Conservation (phyloP, 23 red algal species). For the Gracilaria gracilis region DNA sequence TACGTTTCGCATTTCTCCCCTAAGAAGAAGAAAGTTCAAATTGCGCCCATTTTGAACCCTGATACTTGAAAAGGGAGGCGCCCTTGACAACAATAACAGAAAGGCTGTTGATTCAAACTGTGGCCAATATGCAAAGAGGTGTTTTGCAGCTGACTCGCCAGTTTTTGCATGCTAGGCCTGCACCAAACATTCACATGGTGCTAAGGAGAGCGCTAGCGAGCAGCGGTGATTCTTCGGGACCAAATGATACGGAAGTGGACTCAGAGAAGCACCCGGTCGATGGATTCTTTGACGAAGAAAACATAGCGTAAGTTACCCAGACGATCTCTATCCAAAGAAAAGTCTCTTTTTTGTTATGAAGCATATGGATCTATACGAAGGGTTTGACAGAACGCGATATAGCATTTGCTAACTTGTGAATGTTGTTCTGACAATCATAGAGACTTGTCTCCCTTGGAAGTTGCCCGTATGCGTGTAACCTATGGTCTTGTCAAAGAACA, state of each 20-base stretch:
- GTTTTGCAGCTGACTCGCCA: background rate
- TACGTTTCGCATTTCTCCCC: too few relatives aligned
- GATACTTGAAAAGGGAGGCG: too few relatives aligned
- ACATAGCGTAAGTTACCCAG: constrained; percentile 3
- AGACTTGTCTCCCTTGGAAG: constrained; percentile 35
- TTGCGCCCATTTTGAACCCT: too few relatives aligned
- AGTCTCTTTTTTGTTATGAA: background rate
- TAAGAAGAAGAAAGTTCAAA: too few relatives aligned
- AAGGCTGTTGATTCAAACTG: background rate
- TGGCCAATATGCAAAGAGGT: background rate
- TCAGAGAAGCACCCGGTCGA: background rate
- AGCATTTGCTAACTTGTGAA: background rate
- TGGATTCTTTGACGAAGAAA: constrained; percentile 15
- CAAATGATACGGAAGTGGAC: background rate
- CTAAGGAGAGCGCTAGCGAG: background rate
- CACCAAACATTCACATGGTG: background rate
- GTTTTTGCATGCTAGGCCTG: background rate
- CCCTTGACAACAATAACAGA: too few relatives aligned
- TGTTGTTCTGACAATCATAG: background rate
- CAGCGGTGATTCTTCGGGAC: background rate
- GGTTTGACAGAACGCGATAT: background rate
- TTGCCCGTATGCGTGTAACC: constrained; percentile 58
- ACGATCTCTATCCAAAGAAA: background rate
- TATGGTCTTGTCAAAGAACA: constrained; percentile 64
- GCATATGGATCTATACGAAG: background rate